Evolutionary conservation across 345 rosid species (phyloP), one percentile per base, ranked within the genome.

Genomic region (Camelina hispida): DNA sequence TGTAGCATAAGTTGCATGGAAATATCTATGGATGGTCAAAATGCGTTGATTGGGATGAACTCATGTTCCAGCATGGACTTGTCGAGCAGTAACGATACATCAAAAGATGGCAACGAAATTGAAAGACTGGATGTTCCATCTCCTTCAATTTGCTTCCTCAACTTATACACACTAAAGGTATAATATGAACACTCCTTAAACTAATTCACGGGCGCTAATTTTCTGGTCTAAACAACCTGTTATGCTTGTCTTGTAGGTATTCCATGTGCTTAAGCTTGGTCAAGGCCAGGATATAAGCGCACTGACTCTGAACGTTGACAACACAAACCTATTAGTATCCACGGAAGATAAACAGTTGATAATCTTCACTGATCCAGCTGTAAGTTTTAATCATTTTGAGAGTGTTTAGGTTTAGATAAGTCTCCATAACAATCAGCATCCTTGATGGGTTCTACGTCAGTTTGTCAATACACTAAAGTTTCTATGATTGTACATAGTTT

Each of bases 281-380:
- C 71, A 83, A 81, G 94, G 87, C 62, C 93, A 93, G 81, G 91
- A 90, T 81, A 91, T 95, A 61, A 88, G 96, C 16, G 90, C 99
- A 25, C 52, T 93, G 84, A 88, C 96, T 35, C 81, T 93, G 22
- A 93, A 83, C 82, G 74, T 75, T 68, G 98, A 95, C 76, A 89
- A 86, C 81, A 92, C 98, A 18, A 95, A 90, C 85, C 93, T 95
- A 53, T 72, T 95, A 78, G 96, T 93, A 55, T 93, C 99, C 69
- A 93, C 99, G 56, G 89, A 83, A 23, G 94, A 95, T 81, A 93
- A 85, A 78, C 96, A 93, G 83, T 70, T 95, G 88, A 84, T 90
- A 69, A 82, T 95, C 72, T 95, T 89, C 89, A 90, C 98, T 1
- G 96, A 95, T 81, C 99, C 98, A 40, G 87, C 93, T 56, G 99